These are phyloP conservation scores for Dactylellina cionopaga DNA, from an alignment of 2,329 filamentous ascomycete genomes.

Conservation along the genomic window DNA sequence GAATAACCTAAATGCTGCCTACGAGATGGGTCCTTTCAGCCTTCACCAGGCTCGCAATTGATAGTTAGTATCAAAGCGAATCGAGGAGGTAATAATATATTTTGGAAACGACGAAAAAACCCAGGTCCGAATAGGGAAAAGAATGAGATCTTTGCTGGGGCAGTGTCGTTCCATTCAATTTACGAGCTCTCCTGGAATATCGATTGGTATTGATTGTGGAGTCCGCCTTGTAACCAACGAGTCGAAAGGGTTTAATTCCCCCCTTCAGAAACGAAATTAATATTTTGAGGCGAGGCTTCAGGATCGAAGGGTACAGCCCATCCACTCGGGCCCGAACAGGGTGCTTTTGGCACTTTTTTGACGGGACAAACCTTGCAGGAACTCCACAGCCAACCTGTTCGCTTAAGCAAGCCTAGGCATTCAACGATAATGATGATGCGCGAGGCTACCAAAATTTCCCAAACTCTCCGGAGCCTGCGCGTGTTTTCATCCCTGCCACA, in stretches of 20 bases:
- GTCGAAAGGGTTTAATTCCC: neutral
- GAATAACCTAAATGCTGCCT: too few species aligned
- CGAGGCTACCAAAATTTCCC: conserved; percentile 35
- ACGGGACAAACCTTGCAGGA: conserved; percentile 34
- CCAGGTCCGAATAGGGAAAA: too few species aligned
- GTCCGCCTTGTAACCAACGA: conserved; percentile 27
- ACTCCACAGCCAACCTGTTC: conserved; percentile 18
- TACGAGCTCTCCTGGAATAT: too few species aligned
- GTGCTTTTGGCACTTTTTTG: conserved; percentile 1
- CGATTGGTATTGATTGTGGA: too few species aligned
- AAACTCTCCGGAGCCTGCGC: conserved; percentile 17
- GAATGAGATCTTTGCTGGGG: neutral
- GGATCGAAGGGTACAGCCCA: conserved; percentile 16
- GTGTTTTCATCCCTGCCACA: neutral
- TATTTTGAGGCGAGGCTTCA: neutral
- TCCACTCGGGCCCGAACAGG: neutral
- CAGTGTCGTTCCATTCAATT: too few species aligned
- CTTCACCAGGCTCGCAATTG: too few species aligned
- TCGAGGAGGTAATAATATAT: too few species aligned
- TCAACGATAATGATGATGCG: conserved; percentile 8
- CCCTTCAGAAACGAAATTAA: conserved; percentile 11
- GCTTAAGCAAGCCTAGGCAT: conserved; percentile 47
- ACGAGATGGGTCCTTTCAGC: too few species aligned
- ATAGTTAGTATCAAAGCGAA: too few species aligned
- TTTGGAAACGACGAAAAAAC: too few species aligned